Evolutionary conservation across 148 eudicot genomes (phyloP).

Genomic region (Chenopodium berlandieri): DNA sequence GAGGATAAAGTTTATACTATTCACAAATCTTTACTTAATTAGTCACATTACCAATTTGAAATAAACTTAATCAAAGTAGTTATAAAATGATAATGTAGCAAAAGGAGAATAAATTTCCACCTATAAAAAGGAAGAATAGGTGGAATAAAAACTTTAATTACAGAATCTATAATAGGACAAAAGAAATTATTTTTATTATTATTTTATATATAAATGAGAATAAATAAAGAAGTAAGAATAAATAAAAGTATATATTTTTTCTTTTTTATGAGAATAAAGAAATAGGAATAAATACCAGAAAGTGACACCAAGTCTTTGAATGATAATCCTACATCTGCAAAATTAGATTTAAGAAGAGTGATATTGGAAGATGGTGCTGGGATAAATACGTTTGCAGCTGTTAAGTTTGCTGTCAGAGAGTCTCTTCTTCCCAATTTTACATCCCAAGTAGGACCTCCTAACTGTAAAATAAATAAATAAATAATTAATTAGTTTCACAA

Average conservation of each 20-base stretch:
- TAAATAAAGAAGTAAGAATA: not conserved
- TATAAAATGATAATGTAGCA: not conserved
- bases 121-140: not conserved
- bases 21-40: too few species aligned
- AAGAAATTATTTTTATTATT: too few species aligned
- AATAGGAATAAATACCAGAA: constrained; percentile 30
- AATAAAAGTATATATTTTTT: not conserved
- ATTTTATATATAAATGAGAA: not conserved
- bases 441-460: constrained; percentile 48
- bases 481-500: not conserved
- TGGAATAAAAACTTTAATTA: not conserved
- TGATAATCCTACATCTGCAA: constrained; percentile 38
- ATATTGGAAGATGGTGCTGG: constrained; percentile 40
- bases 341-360: constrained; percentile 32
- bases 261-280: not conserved
- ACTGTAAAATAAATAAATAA: constrained; percentile 15
- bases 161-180: not conserved
- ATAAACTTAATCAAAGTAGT: not conserved
- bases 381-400: constrained; percentile 40
- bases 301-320: constrained; percentile 45
- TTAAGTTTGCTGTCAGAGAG: constrained; percentile 36
- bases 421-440: constrained; percentile 55
- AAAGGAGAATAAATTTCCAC: not conserved
- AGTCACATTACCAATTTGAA: not conserved
- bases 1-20: not conserved